Percentiles rank a stretch among this genome's conserved stretches.
phyloP scores from a whole-genome alignment of 768 basidiomycete species.

The Pleurotus djamor region DNA sequence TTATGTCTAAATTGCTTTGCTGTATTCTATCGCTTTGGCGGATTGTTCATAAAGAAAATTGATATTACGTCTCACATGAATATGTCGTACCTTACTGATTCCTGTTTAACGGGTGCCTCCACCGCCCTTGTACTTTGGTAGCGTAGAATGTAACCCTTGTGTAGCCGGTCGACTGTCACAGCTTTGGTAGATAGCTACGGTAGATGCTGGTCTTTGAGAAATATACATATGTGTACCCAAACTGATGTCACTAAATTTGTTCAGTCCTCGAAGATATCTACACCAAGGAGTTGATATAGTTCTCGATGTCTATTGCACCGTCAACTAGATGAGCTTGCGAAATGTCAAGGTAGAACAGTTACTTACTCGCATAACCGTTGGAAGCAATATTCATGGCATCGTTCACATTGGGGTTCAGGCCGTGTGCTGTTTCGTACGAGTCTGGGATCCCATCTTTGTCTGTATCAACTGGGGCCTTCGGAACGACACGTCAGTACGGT shows the following conservation, averaged over 20 bases:
- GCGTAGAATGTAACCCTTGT: too few species aligned
- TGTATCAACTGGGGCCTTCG: conserved; percentile 23
- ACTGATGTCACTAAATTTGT: not conserved
- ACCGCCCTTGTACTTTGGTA: too few species aligned
- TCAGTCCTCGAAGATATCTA: not conserved
- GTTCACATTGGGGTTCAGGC: conserved; percentile 25
- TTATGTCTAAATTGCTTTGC: not conserved
- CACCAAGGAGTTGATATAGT: conserved; percentile 31
- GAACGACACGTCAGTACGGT: not conserved
- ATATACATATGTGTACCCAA: not conserved
- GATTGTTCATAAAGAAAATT: not conserved
- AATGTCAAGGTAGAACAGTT: not conserved
- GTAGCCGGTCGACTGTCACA: too few species aligned
- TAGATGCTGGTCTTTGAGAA: too few species aligned
- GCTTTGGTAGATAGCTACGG: too few species aligned
- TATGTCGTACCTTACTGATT: too few species aligned
- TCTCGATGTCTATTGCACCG: conserved; percentile 27
- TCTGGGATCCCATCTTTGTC: conserved; percentile 32
- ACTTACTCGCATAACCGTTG: conserved; percentile 33
- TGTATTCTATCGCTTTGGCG: not conserved
- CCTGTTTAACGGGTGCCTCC: too few species aligned
- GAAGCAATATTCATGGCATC: conserved; percentile 27
- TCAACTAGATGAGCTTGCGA: not conserved
- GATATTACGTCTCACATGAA: too few species aligned
- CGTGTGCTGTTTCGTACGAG: conserved; percentile 27